These are phyloP conservation scores for Akanthomyces muscarius DNA, from an alignment of 2,329 filamentous ascomycete genomes.

Conservation along the genomic window DNA sequence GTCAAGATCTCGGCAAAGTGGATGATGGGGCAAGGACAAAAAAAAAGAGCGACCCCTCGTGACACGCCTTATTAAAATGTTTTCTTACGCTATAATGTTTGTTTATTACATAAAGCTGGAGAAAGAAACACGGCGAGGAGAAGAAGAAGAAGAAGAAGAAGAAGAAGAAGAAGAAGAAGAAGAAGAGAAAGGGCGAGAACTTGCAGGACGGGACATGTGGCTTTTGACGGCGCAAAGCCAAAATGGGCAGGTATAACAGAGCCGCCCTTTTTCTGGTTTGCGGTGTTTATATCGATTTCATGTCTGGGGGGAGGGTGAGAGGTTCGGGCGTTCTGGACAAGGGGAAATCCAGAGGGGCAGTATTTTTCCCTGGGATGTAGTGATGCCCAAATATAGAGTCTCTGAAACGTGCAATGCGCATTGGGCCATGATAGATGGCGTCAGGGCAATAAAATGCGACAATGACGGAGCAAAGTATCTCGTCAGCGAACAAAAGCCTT, in stretches of 20 bases:
- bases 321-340: not conserved
- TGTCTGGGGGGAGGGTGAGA: not conserved
- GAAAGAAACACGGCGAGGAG: not conserved
- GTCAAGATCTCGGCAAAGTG: not conserved
- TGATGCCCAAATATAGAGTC: not conserved
- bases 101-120: no score
- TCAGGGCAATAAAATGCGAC: not conserved
- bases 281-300: not conserved
- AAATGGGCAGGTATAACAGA: conserved; percentile 6
- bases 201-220: not conserved
- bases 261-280: not conserved
- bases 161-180: no score
- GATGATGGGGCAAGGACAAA: not conserved
- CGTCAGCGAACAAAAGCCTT: no score
- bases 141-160: no score
- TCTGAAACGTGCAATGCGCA: no score
- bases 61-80: no score
- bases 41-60: not conserved
- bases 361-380: not conserved
- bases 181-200: not conserved
- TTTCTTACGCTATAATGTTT: no score
- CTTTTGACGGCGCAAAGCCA: not conserved
- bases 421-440: not conserved
- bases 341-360: not conserved
- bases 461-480: no score